These are phyloP conservation scores for Podospora australis DNA, from an alignment of 495 filamentous ascomycete genomes.

Conservation along the genomic window DNA sequence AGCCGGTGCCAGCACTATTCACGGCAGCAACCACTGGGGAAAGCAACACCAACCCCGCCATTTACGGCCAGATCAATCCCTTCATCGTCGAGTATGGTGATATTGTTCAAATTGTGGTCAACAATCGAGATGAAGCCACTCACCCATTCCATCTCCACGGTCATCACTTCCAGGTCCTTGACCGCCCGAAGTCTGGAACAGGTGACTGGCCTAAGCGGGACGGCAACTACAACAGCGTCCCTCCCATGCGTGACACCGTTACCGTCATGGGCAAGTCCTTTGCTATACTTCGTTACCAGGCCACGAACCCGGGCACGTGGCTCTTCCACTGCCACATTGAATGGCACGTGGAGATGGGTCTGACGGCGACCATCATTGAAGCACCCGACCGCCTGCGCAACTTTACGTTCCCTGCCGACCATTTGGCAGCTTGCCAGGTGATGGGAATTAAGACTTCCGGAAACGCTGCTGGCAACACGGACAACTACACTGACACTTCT, in stretches of 20 bases:
- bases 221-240: slow-evolving; percentile 37
- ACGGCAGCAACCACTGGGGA: slow-evolving; percentile 59
- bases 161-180: slow-evolving; percentile 71
- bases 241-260: slow-evolving; percentile 49
- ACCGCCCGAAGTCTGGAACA: slow-evolving; percentile 36
- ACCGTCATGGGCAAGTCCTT: slow-evolving; percentile 47
- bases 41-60: slow-evolving; percentile 49
- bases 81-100: slow-evolving; percentile 58
- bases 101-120: slow-evolving; percentile 71
- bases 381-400: slow-evolving; percentile 54
- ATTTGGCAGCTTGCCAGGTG: slow-evolving; percentile 52
- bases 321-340: slow-evolving; percentile 79
- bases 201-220: slow-evolving; percentile 37
- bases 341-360: slow-evolving; percentile 71
- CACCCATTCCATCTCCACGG: slow-evolving; percentile 58
- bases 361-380: slow-evolving; percentile 67
- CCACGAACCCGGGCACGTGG: slow-evolving; percentile 71
- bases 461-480: slow-evolving; percentile 70
- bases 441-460: slow-evolving; percentile 47
- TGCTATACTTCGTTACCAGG: slow-evolving; percentile 52
- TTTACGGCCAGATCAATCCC: slow-evolving; percentile 74
- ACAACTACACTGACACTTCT: slow-evolving; percentile 52
- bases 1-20: slow-evolving; percentile 75
- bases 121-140: slow-evolving; percentile 64
- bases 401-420: slow-evolving; percentile 55